phyloP scores from a whole-genome alignment of 371 early-diverging fungal genomes.

The Nosema muscidifuracis region DNA sequence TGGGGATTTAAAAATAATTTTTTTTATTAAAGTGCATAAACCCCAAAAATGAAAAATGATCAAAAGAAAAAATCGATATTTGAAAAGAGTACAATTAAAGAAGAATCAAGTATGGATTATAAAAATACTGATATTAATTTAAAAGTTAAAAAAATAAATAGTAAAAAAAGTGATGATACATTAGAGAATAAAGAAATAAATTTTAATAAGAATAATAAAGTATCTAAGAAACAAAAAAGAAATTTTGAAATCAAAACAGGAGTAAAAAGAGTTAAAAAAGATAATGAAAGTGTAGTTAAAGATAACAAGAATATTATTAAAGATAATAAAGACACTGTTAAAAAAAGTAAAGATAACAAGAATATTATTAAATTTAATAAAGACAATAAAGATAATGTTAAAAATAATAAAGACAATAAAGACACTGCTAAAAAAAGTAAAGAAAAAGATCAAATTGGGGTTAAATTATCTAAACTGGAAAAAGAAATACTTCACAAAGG shows the following conservation, averaged over 20 bases:
- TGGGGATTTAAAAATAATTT: background rate
- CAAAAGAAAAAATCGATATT: background rate
- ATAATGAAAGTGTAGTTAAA: too few relatives aligned
- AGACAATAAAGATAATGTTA: background rate
- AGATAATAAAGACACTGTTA: background rate
- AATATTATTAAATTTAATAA: background rate
- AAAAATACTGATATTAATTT: background rate
- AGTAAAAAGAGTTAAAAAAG: slow-evolving; percentile 3
- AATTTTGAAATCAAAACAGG: background rate
- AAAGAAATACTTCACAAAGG: slow-evolving; percentile 45
- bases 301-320: slow-evolving; percentile 2
- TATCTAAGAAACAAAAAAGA: background rate
- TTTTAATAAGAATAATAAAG: background rate
- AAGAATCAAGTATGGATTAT: background rate
- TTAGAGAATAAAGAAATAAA: background rate
- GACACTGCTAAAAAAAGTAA: slow-evolving; percentile 5
- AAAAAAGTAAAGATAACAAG: background rate
- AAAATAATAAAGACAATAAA: background rate
- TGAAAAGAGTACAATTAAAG: background rate
- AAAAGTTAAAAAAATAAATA: background rate
- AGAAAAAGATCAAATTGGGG: slow-evolving; percentile 19
- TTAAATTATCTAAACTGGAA: slow-evolving; percentile 32
- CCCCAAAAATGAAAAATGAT: background rate
- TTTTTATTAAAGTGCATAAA: background rate
- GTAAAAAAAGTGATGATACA: background rate